Base-by-base conservation (phyloP, 202 grass and related monocot species). In the Schoenoplectus triqueter region DNA sequence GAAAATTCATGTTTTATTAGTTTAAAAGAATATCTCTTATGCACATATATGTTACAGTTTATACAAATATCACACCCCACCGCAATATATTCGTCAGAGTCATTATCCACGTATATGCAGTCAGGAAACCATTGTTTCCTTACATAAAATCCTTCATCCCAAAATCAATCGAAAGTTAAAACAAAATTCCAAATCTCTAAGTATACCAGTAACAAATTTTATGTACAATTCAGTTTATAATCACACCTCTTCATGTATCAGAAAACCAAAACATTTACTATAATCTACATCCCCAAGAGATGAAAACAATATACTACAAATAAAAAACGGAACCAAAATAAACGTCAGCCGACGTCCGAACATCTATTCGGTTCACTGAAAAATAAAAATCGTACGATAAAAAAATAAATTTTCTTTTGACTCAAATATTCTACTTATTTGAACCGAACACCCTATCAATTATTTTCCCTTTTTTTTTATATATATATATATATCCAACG, bases 121-220 rank as follows among this genome's bases (percentile, higher is more conserved):
- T 6, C 11, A 15, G 41, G 66, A 45, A 69, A 69, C 66, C 66
- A 47, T 31, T 31, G 31, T 31, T 31, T 54, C 13, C 40, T 54
- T 31, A 14, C 15, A 78, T 4, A 78, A 14, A 41, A 42, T 15
- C 2, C 52, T 15, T 52, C 18, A 78, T 17, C 31, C 13, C 31
- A 59, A 78, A 78, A 59, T 78, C 74, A 78, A 78, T 11, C 11
- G 13, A 42, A 78, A 9, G 18, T 54, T 52, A 55, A n/a, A 45
- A 20, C 31, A 60, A 60, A n/a, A 15, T n/a, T 42, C 51, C 10
- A 78, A 60, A 79, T 67, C 68, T 31, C 50, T 61, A 68, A 45
- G 68, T 82, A 7, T 22, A 82, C 48, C 76, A 86, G 15, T 2
- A 74, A 75, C 60, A 11, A 69, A 57, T 42, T 59, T 6, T 71